Percentiles rank a stretch among this genome's conserved stretches.
Conservation (phyloP, 1,139 yeast genomes). For the Candida glucosophila region DNA sequence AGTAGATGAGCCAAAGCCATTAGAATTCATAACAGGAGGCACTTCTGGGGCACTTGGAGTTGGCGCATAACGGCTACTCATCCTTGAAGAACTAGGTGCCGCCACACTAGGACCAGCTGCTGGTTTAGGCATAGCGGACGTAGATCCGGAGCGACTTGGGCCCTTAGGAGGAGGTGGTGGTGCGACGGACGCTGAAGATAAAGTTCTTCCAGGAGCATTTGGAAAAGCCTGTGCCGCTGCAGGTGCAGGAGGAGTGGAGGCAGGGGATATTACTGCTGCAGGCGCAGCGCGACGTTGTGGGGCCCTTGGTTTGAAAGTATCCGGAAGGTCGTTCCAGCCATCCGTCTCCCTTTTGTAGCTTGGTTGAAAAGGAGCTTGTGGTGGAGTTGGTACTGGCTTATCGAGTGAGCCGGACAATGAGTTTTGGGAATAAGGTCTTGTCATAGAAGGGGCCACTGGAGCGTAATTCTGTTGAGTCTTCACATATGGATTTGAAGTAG, state of each 20-base stretch:
- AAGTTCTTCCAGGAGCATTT: slow-evolving; percentile 4
- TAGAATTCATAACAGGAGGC: slow-evolving; percentile 4
- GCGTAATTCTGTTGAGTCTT: slow-evolving; percentile 8
- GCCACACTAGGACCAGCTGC: slow-evolving; percentile 7
- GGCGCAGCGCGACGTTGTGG: slow-evolving; percentile 47
- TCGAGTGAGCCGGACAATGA: slow-evolving; percentile 12
- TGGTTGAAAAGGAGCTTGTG: slow-evolving; percentile 33
- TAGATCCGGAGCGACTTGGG: slow-evolving; percentile 20
- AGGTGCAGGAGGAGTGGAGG: slow-evolving; percentile 16
- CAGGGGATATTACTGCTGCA: slow-evolving; percentile 25
- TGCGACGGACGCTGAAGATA: slow-evolving; percentile 7
- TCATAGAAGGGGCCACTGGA: slow-evolving; percentile 6
- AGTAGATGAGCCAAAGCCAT: slow-evolving; percentile 4
- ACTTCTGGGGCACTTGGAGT: slow-evolving; percentile 15
- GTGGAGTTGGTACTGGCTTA: slow-evolving; percentile 13
- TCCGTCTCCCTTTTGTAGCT: slow-evolving; percentile 52
- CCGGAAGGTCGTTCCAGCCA: slow-evolving; percentile 93
- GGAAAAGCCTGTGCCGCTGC: slow-evolving; percentile 15
- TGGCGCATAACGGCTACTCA: slow-evolving; percentile 33
- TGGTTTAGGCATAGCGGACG: slow-evolving; percentile 12
- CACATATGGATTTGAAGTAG: slow-evolving; percentile 19
- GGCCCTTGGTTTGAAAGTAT: slow-evolving; percentile 45
- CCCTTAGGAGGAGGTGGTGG: slow-evolving; percentile 36
- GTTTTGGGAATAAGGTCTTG: no score
- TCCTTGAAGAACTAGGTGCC: slow-evolving; percentile 13